Base-by-base conservation (phyloP, 1,139 yeast genomes). In the Nakaseomyces nivariensis region DNA sequence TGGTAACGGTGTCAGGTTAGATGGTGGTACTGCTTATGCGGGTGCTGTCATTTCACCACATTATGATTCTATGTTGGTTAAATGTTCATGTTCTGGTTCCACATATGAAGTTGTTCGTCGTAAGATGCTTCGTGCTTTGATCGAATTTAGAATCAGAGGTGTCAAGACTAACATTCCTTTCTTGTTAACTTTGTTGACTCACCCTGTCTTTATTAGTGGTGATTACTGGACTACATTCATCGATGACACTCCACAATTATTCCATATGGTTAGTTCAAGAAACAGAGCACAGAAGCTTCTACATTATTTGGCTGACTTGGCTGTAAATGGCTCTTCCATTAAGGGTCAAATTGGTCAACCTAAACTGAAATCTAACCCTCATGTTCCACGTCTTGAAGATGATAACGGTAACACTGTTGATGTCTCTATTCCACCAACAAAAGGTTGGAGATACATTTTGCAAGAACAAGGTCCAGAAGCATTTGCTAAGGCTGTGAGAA, bases 1-100 rank as follows among this genome's bases (percentile, higher is more conserved):
- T 73, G 99, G 99, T 76, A 92, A 92, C 66, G 99, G 99, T 67
- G 97, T 92, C 47, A 83, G 99, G 73, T 77, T 92, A 60, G 99
- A 92, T 67, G 99, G 98, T 74, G 98, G 98, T 72, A 92, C 92
- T 67, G 97, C 97, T 6, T 92, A 89, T 71, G 95, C 97, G n/a
- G 99, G 99, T 58, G 88, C 97, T 33, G 82, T 94, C 58, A 92
- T 92, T 58, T 84, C 96, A 36, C 98, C 99, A 46, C 96, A 89
- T 72, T 92, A 92, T 71, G 99, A 92, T 72, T 90, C 97, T 46
- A 87, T 92, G 97, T 78, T 92, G 77, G 98, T 92, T 57, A 92
- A 92, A 72, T 94, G 98, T 70, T 81, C 96, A 37, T 89, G 97
- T 68, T 81, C 95, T 31, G 98, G 98, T 53, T 85, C 97, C 37